These are phyloP conservation scores for Inonotus hispidus DNA, from an alignment of 1,284 basidiomycete genomes.

Conservation along the genomic window DNA sequence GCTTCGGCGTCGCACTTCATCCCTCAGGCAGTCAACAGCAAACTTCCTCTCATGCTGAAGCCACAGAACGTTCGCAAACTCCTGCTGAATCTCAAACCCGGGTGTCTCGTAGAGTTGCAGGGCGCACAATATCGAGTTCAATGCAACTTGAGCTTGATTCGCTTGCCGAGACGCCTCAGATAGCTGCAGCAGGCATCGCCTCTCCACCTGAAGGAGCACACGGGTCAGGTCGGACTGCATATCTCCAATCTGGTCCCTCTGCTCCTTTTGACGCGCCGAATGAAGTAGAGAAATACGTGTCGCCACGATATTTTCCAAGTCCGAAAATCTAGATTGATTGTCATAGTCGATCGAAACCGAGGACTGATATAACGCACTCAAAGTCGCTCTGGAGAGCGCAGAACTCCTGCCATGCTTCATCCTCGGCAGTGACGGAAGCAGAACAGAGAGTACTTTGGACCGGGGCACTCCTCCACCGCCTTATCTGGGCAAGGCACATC, in stretches of 20 bases:
- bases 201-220: slow-evolving; percentile 59
- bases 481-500: slow-evolving; percentile 74
- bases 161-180: slow-evolving; percentile 71
- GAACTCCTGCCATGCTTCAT: slow-evolving; percentile 37
- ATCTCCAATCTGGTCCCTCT: slow-evolving; percentile 68
- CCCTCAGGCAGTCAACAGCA: slow-evolving; percentile 73
- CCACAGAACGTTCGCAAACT: slow-evolving; percentile 92
- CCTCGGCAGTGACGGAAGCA: slow-evolving; percentile 31
- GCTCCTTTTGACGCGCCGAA: slow-evolving; percentile 57
- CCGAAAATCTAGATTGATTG: slow-evolving; percentile 54
- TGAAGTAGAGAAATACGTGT: slow-evolving; percentile 81
- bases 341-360: slow-evolving; percentile 14
- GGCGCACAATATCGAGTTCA: slow-evolving; percentile 81
- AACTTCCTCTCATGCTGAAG: slow-evolving; percentile 77
- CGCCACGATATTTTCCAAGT: slow-evolving; percentile 75
- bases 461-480: slow-evolving; percentile 43
- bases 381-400: slow-evolving; percentile 48
- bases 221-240: slow-evolving; percentile 51
- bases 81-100: slow-evolving; percentile 59
- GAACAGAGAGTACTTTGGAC: slow-evolving; percentile 35
- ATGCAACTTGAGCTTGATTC: slow-evolving; percentile 71
- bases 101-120: slow-evolving; percentile 50
- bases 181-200: slow-evolving; percentile 63
- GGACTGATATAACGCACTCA: slow-evolving; percentile 46
- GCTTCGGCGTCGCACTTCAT: slow-evolving; percentile 33